phyloP scores from a whole-genome alignment of 148 eudicot genomes.

The Rhododendron molle region DNA sequence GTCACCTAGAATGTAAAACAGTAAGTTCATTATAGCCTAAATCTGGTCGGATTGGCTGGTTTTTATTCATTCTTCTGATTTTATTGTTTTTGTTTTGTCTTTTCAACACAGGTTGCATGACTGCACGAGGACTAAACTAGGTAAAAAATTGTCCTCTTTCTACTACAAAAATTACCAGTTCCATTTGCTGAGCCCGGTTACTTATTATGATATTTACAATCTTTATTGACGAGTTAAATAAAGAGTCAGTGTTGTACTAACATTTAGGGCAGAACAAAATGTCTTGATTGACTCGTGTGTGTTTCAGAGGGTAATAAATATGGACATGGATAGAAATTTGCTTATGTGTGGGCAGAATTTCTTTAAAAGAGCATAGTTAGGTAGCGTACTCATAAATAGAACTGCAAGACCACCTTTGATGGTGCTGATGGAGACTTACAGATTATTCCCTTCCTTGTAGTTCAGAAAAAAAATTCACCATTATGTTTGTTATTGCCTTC shows the following conservation, averaged over 20 bases:
- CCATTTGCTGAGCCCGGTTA: background rate
- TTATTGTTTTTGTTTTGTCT: background rate
- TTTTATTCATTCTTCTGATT: background rate
- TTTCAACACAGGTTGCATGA: background rate
- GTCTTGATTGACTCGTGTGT: background rate
- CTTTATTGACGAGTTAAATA: background rate
- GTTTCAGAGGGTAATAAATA: background rate
- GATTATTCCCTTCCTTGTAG: background rate
- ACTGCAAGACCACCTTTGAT: background rate
- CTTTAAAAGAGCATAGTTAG: background rate
- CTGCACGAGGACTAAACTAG: background rate
- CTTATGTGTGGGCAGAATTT: background rate
- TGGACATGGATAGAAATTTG: background rate
- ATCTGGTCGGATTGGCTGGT: background rate
- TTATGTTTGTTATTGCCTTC: background rate
- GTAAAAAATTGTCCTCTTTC: background rate
- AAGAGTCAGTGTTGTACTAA: background rate
- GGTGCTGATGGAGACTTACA: background rate
- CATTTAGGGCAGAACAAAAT: background rate
- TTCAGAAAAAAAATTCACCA: background rate
- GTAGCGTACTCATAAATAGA: background rate
- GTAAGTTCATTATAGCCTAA: slow-evolving; percentile 27
- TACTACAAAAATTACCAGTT: background rate
- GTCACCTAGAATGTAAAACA: slow-evolving; percentile 27
- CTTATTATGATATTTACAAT: background rate